Evolutionary conservation across 2,329 filamentous ascomycete species (phyloP), one percentile per base, ranked within the genome.

Genomic region (Paraconiothyrium sp.): DNA sequence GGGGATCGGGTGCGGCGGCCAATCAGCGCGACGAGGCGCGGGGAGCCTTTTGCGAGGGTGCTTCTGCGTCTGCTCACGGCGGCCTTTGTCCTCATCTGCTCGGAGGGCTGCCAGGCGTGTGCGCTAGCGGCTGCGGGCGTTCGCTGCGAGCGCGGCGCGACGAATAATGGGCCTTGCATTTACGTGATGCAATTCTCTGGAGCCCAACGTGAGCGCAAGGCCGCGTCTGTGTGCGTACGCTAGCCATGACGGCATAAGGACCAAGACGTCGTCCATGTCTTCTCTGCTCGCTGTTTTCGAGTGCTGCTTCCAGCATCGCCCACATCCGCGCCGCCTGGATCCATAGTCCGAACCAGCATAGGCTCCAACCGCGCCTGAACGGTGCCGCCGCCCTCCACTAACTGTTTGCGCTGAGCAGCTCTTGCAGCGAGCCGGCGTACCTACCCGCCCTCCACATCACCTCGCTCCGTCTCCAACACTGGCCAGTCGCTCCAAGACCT

Each of bases 401-500:
- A 41, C 37, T 24, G 50, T 27, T 55, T 46, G 27, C 34, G 32
- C 11, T 34, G 39, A 35, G 57, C 60, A 61, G 57, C 58, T 61
- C 59, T 58, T 67, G 68, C 69, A 61, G 63, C 58, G 62, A 57
- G 64, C 65, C 71, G 67, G 69, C 66, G 70, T 65, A 58, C 65
- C 67, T 61, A 64, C 58, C 43, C 34, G 51, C 62, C 65, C 62
- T 67, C 48, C 48, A 50, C 44, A 54, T 39, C 16, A 39, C 14
- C 34, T 34, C 54, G 30, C 60, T 10, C 61, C 61, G 54, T 60
- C 49, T 37, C 35, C 60, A 51, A 69, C 64, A 58, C 70, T 70
- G 68, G 69, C 72, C 60, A 69, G 57, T 63, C 67, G 67, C 58
- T 67, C 68, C 59, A 61, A 67, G 44, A 43, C 54, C 37, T 55